phyloP scores from a whole-genome alignment of 2,329 filamentous ascomycete genomes.

The Fusarium sp. region DNA sequence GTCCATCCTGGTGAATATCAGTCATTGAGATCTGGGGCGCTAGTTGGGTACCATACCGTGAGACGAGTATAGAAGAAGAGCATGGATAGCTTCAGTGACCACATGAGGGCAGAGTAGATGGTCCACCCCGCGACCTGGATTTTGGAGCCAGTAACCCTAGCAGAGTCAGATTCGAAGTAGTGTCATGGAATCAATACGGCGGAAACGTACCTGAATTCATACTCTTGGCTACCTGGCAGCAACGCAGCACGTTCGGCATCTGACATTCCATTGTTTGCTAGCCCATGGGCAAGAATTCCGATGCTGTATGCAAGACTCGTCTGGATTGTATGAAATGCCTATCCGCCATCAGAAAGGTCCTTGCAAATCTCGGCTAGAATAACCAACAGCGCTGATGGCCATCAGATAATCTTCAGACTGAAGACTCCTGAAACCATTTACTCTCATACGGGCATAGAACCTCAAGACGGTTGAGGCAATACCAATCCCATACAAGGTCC shows the following conservation, averaged over 20 bases:
- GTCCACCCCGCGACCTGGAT: slow-evolving; percentile 64
- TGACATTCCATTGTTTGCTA: slow-evolving; percentile 65
- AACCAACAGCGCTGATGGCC: slow-evolving; percentile 30
- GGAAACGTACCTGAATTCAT: slow-evolving; percentile 44
- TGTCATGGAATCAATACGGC: accelerated
- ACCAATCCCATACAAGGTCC: slow-evolving; percentile 44
- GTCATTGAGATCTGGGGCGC: neutral
- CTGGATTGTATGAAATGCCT: slow-evolving; percentile 62
- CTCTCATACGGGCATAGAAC: slow-evolving; percentile 45
- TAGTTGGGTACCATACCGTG: slow-evolving; percentile 44
- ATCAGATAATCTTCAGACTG: slow-evolving; percentile 46
- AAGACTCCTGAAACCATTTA: slow-evolving; percentile 39
- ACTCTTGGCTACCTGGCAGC: slow-evolving; percentile 54
- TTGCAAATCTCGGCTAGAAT: accelerated
- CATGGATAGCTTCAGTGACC: slow-evolving; percentile 64
- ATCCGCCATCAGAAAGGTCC: neutral
- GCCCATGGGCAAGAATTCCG: slow-evolving; percentile 55
- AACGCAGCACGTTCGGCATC: slow-evolving; percentile 56
- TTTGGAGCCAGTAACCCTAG: slow-evolving; percentile 61
- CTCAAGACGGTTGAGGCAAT: slow-evolving; percentile 42
- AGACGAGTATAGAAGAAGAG: slow-evolving; percentile 64
- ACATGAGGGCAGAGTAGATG: slow-evolving; percentile 61
- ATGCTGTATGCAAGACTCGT: slow-evolving; percentile 59
- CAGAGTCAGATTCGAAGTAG: neutral
- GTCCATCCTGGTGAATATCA: slow-evolving; percentile 46